These are phyloP conservation scores for Paratrypanosoma confusum DNA, from an alignment of 208 protist genomes.

Conservation along the genomic window DNA sequence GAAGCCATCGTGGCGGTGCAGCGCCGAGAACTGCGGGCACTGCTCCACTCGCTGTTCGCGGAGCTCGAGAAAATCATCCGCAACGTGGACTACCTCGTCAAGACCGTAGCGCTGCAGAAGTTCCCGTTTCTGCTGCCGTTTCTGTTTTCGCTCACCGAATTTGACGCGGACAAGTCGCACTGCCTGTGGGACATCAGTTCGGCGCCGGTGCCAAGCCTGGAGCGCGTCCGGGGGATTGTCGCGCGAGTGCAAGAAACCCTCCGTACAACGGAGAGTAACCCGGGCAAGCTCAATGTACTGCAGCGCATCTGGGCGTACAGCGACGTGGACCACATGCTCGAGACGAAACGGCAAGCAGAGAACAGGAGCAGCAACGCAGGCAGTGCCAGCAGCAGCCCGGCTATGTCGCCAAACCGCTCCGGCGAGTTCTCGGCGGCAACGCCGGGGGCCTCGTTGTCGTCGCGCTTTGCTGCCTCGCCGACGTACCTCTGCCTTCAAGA, in stretches of 20 bases:
- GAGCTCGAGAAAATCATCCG: slow-evolving; percentile 76
- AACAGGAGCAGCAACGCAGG: slow-evolving; percentile 1
- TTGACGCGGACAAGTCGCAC: slow-evolving; percentile 27
- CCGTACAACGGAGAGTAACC: too few relatives aligned
- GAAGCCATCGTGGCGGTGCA: slow-evolving; percentile 63
- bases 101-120: slow-evolving; percentile 41
- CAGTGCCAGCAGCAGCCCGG: not conserved
- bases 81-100: slow-evolving; percentile 67
- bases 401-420: too few relatives aligned
- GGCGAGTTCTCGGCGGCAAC: too few relatives aligned
- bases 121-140: slow-evolving; percentile 62
- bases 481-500: slow-evolving; percentile 1
- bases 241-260: slow-evolving; percentile 4
- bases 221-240: slow-evolving; percentile 25
- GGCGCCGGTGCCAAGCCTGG: slow-evolving; percentile 14
- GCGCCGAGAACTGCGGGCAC: slow-evolving; percentile 32
- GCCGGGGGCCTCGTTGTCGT: too few relatives aligned
- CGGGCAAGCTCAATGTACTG: too few relatives aligned
- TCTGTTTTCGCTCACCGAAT: slow-evolving; percentile 26
- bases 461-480: too few relatives aligned
- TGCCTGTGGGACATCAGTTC: slow-evolving; percentile 30
- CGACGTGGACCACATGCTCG: not conserved
- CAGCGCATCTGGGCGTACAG: too few relatives aligned
- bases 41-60: slow-evolving; percentile 61
- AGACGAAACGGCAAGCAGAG: too few relatives aligned